phyloP scores from a whole-genome alignment of 768 basidiomycete genomes.

The Pisolithus tinctorius region DNA sequence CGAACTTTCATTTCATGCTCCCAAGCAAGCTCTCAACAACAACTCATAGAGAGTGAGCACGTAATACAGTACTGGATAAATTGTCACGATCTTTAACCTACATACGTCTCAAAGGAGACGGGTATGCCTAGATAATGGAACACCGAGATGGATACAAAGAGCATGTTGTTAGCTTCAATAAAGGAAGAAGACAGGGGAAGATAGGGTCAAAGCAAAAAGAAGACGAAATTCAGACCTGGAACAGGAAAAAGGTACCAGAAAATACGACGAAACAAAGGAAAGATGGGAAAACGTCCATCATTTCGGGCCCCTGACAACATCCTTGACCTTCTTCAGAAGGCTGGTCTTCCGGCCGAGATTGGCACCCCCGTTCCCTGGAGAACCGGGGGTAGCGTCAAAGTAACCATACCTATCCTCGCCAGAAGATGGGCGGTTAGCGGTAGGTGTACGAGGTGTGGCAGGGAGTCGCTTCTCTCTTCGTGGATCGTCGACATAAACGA shows the following conservation, averaged over 20 bases:
- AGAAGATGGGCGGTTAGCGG: conserved; percentile 17
- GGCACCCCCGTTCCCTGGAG: conserved; percentile 33
- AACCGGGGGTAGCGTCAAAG: conserved; percentile 37
- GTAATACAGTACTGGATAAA: conserved; percentile 27
- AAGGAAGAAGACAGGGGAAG: not conserved
- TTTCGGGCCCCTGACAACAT: conserved; percentile 56
- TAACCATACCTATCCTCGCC: conserved; percentile 36
- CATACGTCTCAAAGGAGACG: conserved; percentile 24
- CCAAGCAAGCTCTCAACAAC: not conserved
- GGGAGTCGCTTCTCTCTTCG: conserved; percentile 50
- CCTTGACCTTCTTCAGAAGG: conserved; percentile 73
- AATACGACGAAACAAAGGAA: not conserved
- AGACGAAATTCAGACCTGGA: not conserved
- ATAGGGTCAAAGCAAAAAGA: not conserved
- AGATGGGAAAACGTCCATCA: conserved; percentile 11
- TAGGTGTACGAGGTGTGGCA: conserved; percentile 31
- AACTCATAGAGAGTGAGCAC: not conserved
- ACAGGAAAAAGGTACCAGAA: not conserved
- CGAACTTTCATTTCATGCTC: too few relatives aligned
- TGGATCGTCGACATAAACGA: conserved; percentile 55
- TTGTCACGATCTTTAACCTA: conserved; percentile 24
- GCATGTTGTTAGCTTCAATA: conserved; percentile 13
- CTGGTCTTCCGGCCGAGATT: conserved; percentile 65
- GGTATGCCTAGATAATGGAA: conserved; percentile 29
- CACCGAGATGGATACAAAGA: conserved; percentile 26